Base-by-base conservation (phyloP, 2,329 filamentous ascomycete species). In the Raffaelea deltoideospora region DNA sequence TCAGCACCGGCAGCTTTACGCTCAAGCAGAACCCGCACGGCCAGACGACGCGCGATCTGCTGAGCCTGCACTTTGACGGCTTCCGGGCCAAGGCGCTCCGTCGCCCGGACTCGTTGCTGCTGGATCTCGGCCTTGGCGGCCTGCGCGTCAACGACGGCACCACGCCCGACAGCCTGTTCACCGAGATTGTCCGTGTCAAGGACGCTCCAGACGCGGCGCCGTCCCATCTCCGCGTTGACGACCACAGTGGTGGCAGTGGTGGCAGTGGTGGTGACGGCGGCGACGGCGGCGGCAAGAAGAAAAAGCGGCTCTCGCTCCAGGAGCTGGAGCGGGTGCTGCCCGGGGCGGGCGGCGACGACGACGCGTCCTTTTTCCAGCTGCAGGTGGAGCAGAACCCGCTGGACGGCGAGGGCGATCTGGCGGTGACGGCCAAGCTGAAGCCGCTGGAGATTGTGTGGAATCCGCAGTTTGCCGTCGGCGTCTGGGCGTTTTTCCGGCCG, bases 371-470 rank as follows among this genome's bases (percentile, higher is more conserved):
- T 61, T 98, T 99, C 63, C 76, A 86, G 49, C 67, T 98, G 37
- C 76, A 90, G 42, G 76, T 98, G 37, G 92, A 98, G 60, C 81
- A 95, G 52, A 94, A 98, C 47, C 92, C 92, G 0, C 69, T 99
- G 2, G 86, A 98, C 52, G 83, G 79, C 19, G 82, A 86, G 44
- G 88, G 90, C 17, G 92, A 99, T 49, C 79, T 92, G 18, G 85
- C 86, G 7, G 63, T 99, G 24, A 87, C 79, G 3, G 79, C 88
- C 48, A 95, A 93, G 56, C 63, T 98, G 47, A 95, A 92, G 56
- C 90, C 87, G 31, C 78, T 98, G 46, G 92, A 98, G 54, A 81
- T 99, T 37, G 85, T 98, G 19, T 98, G 94, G 71, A 99, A 98
- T 48, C 90, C 92, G 1, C 83, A 79, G 45, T 92, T 96, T 47